Conservation (phyloP, 139 green algal genomes). For the Tetradesmus lagerheimii region DNA sequence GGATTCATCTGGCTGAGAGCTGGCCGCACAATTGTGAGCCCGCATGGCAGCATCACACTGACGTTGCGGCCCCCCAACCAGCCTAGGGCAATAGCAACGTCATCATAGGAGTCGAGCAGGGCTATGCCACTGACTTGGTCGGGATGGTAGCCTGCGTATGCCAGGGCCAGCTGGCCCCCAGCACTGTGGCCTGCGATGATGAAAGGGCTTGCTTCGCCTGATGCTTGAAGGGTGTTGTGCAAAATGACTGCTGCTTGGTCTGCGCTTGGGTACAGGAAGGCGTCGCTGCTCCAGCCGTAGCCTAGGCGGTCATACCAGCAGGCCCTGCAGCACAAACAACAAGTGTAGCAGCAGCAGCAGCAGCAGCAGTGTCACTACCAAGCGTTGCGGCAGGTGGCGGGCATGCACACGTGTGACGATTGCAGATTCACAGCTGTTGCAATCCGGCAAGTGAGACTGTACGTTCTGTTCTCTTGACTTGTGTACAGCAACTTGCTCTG, state of each 20-base stretch:
- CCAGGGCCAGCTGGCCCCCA: conserved; percentile 1
- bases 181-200: conserved; percentile 15
- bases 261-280: not conserved
- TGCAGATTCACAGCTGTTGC: no score
- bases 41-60: conserved; percentile 4
- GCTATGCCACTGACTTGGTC: not conserved
- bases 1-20: not conserved
- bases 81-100: conserved; percentile 16
- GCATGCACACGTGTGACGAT: no score
- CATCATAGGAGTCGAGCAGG: conserved; percentile 10
- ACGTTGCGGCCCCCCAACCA: not conserved
- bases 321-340: not conserved
- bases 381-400: no score
- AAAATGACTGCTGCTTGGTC: not conserved
- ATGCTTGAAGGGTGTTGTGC: conserved; percentile 12
- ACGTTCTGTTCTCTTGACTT: no score
- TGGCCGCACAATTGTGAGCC: not conserved
- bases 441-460: no score
- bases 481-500: no score
- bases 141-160: not conserved
- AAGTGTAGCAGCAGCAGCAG: not conserved
- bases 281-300: conserved; percentile 15
- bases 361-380: not conserved
- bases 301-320: conserved; percentile 21
- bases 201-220: conserved; percentile 17